phyloP scores from a whole-genome alignment of 768 basidiomycete genomes.

The Tylopilus rubrobrunneus region DNA sequence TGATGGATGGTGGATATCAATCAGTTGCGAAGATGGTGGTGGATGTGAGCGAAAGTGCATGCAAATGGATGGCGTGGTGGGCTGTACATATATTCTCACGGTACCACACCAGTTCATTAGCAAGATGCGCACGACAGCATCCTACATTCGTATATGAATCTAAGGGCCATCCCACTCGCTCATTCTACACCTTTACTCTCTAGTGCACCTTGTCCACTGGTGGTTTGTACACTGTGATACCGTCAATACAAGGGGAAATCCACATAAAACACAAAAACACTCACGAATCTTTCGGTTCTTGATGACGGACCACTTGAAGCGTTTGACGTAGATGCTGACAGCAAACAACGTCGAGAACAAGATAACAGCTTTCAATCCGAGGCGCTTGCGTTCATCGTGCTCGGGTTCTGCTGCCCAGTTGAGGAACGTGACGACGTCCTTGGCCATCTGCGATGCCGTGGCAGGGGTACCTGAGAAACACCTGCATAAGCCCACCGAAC shows the following conservation, averaged over 20 bases:
- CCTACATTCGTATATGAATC: slow-evolving; percentile 25
- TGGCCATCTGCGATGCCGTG: slow-evolving; percentile 98
- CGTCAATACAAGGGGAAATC: background rate
- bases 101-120: slow-evolving; percentile 18
- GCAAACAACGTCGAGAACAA: slow-evolving; percentile 83
- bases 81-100: slow-evolving; percentile 19
- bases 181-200: slow-evolving; percentile 16
- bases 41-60: slow-evolving; percentile 1
- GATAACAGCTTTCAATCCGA: slow-evolving; percentile 93
- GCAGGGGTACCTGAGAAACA: slow-evolving; percentile 77
- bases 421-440: slow-evolving; percentile 94
- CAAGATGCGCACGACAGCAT: slow-evolving; percentile 14
- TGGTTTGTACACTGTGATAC: slow-evolving; percentile 36
- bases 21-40: slow-evolving; percentile 2
- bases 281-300: slow-evolving; percentile 91
- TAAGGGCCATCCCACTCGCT: slow-evolving; percentile 8
- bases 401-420: slow-evolving; percentile 98
- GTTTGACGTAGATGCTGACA: slow-evolving; percentile 84
- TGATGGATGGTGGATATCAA: slow-evolving; percentile 7
- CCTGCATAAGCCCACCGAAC: slow-evolving; percentile 6
- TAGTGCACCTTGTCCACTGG: slow-evolving; percentile 34
- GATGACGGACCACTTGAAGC: slow-evolving; percentile 90
- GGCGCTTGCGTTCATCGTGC: slow-evolving; percentile 96
- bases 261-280: slow-evolving; percentile 28
- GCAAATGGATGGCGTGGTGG: slow-evolving; percentile 4